Percentiles rank a stretch among this genome's conserved stretches.
Evolutionary conservation across 257 asterid genomes (phyloP).

Genomic region (Scutellaria barbata): DNA sequence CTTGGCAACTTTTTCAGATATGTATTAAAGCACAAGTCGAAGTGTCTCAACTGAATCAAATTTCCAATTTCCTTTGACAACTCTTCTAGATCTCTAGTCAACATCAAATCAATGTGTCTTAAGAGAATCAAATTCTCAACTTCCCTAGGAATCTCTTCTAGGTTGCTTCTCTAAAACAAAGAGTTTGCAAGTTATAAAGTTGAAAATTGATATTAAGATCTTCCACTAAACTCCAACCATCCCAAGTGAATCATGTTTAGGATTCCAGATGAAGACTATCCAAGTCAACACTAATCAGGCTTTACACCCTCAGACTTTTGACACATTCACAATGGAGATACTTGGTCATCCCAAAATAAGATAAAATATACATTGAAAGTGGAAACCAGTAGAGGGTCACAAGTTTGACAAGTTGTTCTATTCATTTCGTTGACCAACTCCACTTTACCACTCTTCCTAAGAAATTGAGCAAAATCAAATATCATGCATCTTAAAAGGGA

Average conservation of each 20-base stretch:
- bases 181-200: conserved; percentile 20
- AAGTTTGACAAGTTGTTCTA: neutral
- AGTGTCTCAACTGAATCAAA: neutral
- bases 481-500: conserved; percentile 37
- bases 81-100: neutral
- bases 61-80: neutral
- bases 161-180: neutral
- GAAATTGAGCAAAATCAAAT: too few species aligned
- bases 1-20: neutral
- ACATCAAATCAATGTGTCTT: neutral
- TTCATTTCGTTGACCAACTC: neutral
- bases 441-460: neutral
- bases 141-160: conserved; percentile 5
- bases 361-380: neutral
- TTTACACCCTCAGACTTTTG: neutral
- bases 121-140: neutral
- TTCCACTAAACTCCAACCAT: conserved; percentile 28
- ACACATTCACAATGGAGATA: neutral
- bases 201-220: conserved; percentile 1
- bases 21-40: neutral
- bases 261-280: too few species aligned
- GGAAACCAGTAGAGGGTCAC: neutral
- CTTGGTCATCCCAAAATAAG: too few species aligned
- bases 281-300: too few species aligned
- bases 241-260: too few species aligned